Base-by-base conservation (phyloP, 495 filamentous ascomycete genomes). In the Neohortaea acidophila region DNA sequence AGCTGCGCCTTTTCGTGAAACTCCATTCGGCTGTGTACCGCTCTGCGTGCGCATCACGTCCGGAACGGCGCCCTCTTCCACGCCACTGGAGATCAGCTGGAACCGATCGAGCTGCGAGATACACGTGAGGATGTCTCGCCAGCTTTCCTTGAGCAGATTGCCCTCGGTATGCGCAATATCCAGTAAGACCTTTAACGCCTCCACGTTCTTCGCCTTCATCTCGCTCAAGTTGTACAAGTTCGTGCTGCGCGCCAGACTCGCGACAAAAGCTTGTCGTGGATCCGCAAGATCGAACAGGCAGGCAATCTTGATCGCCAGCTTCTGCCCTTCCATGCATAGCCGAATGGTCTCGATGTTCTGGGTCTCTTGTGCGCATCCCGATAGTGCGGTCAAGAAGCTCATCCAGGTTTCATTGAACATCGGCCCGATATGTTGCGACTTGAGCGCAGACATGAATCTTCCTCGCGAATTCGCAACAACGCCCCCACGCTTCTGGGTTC, bases 371-470 rank as follows among this genome's bases (percentile, higher is more conserved):
- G 84, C 84, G 41, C 84, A 75, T 20, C 81, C 84, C 2, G 89
- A 93, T 19, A 96, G 67, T 0, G 84, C 84, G 8, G 84, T 94
- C 52, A 96, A 77, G 60, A 94, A 92, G 14, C 87, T 89, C 87
- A 94, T 99, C 89, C 89, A 99, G 0, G 83, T 91, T 12, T 93
- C 86, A 47, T 96, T 86, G 48, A 99, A 99, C 87, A 99, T 99
- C 2, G 89, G 85, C 0, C 89, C 89, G 35, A 92, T 79, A 59
- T 99, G 89, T 45, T 80, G 86, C 55, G 81, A 86, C 0, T 85
- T 94, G 1, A 83, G 83, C 1, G 91, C 89, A 10, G 82, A 77
- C 44, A 96, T 89, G 56, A 85, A 99, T 2, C 11, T 10, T 6
- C 40, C 41, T 15, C 32, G 32, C n/a, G 17, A 24, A 3, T 4